These are phyloP conservation scores for Aspergillus eucalypticola DNA, from an alignment of 2,329 filamentous ascomycete species.

Conservation along the genomic window DNA sequence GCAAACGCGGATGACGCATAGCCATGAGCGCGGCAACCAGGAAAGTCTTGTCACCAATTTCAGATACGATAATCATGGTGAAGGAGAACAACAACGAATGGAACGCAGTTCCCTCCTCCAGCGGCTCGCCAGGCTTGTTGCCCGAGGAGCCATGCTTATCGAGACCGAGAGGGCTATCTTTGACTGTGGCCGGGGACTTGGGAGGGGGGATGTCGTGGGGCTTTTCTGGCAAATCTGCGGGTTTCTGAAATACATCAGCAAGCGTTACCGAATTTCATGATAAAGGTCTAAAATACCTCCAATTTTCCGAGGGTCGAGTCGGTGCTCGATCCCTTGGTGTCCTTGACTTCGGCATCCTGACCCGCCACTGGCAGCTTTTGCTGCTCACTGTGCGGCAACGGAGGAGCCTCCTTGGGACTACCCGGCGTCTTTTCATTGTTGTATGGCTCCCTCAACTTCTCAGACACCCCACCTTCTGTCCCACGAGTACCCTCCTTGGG, in stretches of 20 bases:
- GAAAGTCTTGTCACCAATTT: constrained; percentile 98
- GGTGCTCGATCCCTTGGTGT: constrained; percentile 43
- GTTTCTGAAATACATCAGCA: constrained; percentile 60
- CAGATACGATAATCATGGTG: constrained; percentile 96
- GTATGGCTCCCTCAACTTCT: constrained; percentile 78
- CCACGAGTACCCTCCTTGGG: constrained; percentile 86
- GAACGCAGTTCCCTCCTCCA: constrained; percentile 47
- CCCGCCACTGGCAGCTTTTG: constrained; percentile 58
- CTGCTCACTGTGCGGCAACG: constrained; percentile 77
- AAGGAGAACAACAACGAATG: constrained; percentile 92
- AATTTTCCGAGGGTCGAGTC: constrained; percentile 48
- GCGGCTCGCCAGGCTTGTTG: constrained; percentile 29
- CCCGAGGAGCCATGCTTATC: constrained; percentile 35
- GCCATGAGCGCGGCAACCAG: constrained; percentile 96
- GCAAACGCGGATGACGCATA: constrained; percentile 91
- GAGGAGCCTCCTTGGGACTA: constrained; percentile 80
- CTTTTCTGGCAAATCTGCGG: constrained; percentile 74
- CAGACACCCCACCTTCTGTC: constrained; percentile 83
- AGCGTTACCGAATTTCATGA: neutral
- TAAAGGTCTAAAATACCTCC: constrained; percentile 52
- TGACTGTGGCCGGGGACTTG: constrained; percentile 55
- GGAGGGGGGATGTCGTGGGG: constrained; percentile 71
- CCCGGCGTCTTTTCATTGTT: constrained; percentile 74
- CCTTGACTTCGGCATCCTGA: constrained; percentile 36
- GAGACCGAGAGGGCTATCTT: constrained; percentile 34